A percentile compares a stretch with the other conserved stretches of the same genome.
Evolutionary conservation across 805 yeast genomes (phyloP).

Genomic region (Kazachstania kunashirensis): DNA sequence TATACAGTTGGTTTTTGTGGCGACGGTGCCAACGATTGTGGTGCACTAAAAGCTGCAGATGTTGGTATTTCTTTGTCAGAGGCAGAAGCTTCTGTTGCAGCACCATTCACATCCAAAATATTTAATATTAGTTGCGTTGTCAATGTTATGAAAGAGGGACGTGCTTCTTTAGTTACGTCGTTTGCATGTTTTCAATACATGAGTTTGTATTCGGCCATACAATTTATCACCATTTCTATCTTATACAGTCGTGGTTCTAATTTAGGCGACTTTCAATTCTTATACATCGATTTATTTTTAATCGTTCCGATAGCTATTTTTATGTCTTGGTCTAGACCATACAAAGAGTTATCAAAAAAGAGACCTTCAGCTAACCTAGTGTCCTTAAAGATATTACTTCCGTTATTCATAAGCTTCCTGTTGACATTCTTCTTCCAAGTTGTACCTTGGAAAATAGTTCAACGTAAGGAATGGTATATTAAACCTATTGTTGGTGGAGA

Average conservation of each 20-base stretch:
- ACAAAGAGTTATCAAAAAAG: conserved; percentile 44
- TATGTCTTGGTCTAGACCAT: conserved; percentile 96
- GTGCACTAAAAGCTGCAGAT: conserved; percentile 95
- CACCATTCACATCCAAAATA: conserved; percentile 86
- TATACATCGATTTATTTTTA: conserved; percentile 83
- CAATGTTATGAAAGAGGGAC: conserved; percentile 85
- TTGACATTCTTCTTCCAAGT: conserved; percentile 58
- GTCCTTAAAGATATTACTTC: conserved; percentile 76
- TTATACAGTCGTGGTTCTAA: conserved; percentile 83
- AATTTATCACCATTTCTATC: conserved; percentile 78
- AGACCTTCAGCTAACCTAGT: conserved; percentile 92
- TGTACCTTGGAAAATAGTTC: conserved; percentile 52
- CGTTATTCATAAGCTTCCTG: conserved; percentile 69
- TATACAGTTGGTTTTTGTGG: conserved; percentile 97
- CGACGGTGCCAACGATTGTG: conserved; percentile 99
- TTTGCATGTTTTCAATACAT: conserved; percentile 96
- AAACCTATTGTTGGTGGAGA: conserved; percentile 76
- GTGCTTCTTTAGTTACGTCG: conserved; percentile 89
- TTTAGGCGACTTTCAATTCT: conserved; percentile 91
- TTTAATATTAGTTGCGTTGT: conserved; percentile 91
- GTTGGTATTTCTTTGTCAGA: conserved; percentile 93
- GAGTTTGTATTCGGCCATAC: conserved; percentile 95
- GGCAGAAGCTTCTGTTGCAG: conserved; percentile 98
- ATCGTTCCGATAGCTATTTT: conserved; percentile 92
- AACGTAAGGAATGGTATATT: conserved; percentile 61